Evolutionary conservation across 1,284 basidiomycete genomes (phyloP).

Genomic region (Flammula alnicola): DNA sequence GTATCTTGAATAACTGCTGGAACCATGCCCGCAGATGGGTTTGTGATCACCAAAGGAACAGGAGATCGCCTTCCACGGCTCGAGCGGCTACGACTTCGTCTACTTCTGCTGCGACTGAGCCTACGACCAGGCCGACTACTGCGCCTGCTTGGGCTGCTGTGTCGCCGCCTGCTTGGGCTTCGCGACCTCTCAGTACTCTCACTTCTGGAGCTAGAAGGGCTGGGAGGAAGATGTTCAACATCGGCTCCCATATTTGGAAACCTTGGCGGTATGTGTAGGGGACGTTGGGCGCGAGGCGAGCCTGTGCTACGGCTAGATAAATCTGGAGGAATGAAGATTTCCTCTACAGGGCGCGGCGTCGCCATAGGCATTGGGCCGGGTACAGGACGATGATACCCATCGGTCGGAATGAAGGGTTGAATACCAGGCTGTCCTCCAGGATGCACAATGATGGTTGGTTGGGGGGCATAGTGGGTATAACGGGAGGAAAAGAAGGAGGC

Average conservation of each 20-base stretch:
- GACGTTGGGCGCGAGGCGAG: conserved; percentile 20
- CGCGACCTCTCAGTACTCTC: conserved; percentile 19
- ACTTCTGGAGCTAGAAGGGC: conserved; percentile 23
- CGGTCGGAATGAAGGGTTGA: conserved; percentile 28
- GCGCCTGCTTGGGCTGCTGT: conserved; percentile 1
- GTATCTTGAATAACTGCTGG: conserved; percentile 16
- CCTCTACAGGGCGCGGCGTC: conserved; percentile 5
- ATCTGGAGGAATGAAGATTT: conserved; percentile 20
- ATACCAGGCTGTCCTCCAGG: conserved; percentile 12
- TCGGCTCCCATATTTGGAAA: conserved; percentile 18
- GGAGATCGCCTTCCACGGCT: conserved; percentile 4
- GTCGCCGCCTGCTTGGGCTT: conserved; percentile 12
- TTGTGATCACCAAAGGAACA: conserved; percentile 21
- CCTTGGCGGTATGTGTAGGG: conserved; percentile 6
- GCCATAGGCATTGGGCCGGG: conserved; percentile 22
- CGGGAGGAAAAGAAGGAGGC: conserved; percentile 18
- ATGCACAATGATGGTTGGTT: conserved; percentile 20
- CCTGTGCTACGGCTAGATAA: conserved; percentile 19
- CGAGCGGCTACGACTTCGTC: conserved; percentile 11
- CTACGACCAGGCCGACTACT: conserved; percentile 11
- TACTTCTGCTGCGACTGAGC: conserved; percentile 13
- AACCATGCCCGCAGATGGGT: conserved; percentile 16
- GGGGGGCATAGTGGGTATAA: conserved; percentile 23
- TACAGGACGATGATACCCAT: conserved; percentile 20
- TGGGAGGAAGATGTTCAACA: conserved; percentile 17